These are phyloP conservation scores for Phyllosticta citribraziliensis DNA, from an alignment of 2,329 filamentous ascomycete species.

Conservation along the genomic window DNA sequence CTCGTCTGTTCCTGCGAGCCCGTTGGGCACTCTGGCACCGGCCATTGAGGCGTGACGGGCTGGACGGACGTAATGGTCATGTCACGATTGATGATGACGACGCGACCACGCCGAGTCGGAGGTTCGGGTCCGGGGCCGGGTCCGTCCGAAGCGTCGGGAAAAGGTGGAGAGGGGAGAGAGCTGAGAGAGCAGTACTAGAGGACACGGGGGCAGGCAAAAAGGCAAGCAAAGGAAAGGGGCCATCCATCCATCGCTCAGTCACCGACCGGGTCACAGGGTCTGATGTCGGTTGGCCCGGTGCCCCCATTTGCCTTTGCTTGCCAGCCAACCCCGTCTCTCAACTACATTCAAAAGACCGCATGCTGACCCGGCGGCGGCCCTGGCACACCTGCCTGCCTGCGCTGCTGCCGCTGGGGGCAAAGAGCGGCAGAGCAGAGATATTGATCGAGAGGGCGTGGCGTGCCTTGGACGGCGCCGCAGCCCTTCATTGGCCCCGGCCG, in stretches of 20 bases:
- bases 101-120: neutral
- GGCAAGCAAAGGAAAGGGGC: neutral
- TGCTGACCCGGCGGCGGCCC: too few relatives aligned
- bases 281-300: neutral
- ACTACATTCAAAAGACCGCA: neutral
- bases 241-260: too few relatives aligned
- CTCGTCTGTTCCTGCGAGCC: slow-evolving; percentile 2
- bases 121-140: neutral
- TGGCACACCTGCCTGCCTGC: too few relatives aligned
- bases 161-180: neutral
- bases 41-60: slow-evolving; percentile 6
- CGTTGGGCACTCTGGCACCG: neutral
- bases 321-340: neutral
- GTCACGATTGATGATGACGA: neutral
- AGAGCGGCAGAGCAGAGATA: neutral
- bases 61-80: neutral
- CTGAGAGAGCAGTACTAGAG: neutral
- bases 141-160: neutral
- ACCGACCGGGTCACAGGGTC: too few relatives aligned
- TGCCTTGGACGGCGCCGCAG: neutral
- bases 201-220: too few relatives aligned
- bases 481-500: neutral
- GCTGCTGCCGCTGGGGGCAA: too few relatives aligned
- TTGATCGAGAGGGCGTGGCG: neutral
- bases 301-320: neutral